phyloP scores from a whole-genome alignment of 306 rosid species.

The Lagenaria siceraria region DNA sequence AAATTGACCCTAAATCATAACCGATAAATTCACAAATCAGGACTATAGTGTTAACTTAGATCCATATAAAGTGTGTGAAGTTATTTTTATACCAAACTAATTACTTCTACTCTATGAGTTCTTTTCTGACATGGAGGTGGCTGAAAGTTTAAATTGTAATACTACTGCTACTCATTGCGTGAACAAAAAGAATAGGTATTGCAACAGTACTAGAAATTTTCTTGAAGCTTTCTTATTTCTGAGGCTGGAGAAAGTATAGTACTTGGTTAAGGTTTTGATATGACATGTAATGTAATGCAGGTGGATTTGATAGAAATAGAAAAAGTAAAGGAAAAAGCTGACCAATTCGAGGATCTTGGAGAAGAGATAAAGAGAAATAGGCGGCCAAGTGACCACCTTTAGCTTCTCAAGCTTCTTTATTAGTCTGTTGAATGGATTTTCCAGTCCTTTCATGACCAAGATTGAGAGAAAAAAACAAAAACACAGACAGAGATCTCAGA shows the following conservation, averaged over 20 bases:
- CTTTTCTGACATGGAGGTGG: background rate
- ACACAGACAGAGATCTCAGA: background rate
- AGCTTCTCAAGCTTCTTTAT: conserved; percentile 58
- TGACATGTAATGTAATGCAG: background rate
- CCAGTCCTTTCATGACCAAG: conserved; percentile 15
- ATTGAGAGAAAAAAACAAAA: background rate
- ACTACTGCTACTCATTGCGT: too few relatives aligned
- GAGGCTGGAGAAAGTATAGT: background rate
- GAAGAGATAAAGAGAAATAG: conserved; percentile 73
- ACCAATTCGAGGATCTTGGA: conserved; percentile 76
- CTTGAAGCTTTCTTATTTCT: too few relatives aligned
- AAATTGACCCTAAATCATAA: too few relatives aligned
- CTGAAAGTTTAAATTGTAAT: too few relatives aligned
- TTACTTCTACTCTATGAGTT: background rate
- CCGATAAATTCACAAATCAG: background rate
- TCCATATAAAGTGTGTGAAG: background rate
- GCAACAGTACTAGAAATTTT: background rate
- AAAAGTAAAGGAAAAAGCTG: background rate
- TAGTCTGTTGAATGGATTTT: conserved; percentile 48
- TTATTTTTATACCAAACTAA: background rate
- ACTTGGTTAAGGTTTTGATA: background rate
- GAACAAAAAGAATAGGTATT: too few relatives aligned
- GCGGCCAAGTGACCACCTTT: conserved; percentile 56
- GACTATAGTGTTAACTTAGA: too few relatives aligned
- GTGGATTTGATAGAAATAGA: background rate